Base-by-base conservation (phyloP, 2,329 filamentous ascomycete species). In the Phaeoacremonium minimum region DNA sequence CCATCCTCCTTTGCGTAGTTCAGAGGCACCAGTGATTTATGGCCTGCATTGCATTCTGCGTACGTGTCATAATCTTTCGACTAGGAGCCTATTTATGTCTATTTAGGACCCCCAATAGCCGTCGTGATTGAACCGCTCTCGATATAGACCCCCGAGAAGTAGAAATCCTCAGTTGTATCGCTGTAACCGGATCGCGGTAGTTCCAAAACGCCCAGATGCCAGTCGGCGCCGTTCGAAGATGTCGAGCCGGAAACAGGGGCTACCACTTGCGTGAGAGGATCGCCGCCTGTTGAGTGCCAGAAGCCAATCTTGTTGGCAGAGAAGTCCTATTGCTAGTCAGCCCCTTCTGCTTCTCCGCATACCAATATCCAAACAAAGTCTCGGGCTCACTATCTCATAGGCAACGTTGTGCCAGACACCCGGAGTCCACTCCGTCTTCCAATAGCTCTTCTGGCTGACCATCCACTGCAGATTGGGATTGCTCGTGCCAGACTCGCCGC, bases 361-460 rank as follows among this genome's bases (percentile, higher is more conserved):
- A n/a, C n/a, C n/a, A n/a, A n/a, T n/a, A n/a, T 26, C n/a, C 22
- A 26, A n/a, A 26, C 9, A n/a, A n/a, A 26, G 9, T 26, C 22
- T n/a, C 22, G 22, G 7, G 53, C 61, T 41, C 46, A 69, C 67
- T 42, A 86, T 84, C 55, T 80, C 81, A 51, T 86, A 87, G 32
- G 82, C 83, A 49, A 86, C 70, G 54, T 88, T 88, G 57, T 87
- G 83, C 83, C 83, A 87, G 9, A 80, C 74, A 28, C 71, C 76
- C 2, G 81, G 67, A 36, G 67, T 67, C 56, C 83, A 80, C 43
- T 74, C 66, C 2, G 70, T 68, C 48, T 72, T 75, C 81, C 82
- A 87, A 48, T 84, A 64, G 33, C 70, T 73, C 47, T 70, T 61
- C 13, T 78, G 72, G 41, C 69, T 67, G 8, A 79, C 76, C 57